A percentile compares a stretch with the other conserved stretches of the same genome.
phyloP scores from a whole-genome alignment of 768 basidiomycete genomes.

The Lyophyllum semitale region DNA sequence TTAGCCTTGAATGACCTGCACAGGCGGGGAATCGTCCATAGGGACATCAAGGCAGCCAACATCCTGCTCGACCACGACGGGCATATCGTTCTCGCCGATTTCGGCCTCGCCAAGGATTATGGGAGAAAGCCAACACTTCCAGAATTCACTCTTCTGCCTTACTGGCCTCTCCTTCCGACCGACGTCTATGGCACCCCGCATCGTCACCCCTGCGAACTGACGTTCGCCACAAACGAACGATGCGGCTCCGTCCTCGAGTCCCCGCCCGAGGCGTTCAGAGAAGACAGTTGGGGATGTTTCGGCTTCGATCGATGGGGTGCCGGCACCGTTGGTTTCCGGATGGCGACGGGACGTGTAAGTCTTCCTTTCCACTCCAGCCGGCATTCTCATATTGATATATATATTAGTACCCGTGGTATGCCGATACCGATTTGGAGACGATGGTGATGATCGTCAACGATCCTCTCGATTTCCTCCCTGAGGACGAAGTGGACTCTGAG shows the following conservation, averaged over 20 bases:
- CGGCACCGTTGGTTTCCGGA: conserved; percentile 71
- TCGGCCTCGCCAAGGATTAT: conserved; percentile 33
- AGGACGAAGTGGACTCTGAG: conserved; percentile 26
- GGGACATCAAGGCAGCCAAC: conserved; percentile 35
- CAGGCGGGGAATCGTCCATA: conserved; percentile 32
- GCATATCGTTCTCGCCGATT: conserved; percentile 33
- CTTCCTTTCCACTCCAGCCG: background rate
- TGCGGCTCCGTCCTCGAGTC: conserved; percentile 33
- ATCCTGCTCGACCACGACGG: conserved; percentile 30
- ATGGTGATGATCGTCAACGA: conserved; percentile 23
- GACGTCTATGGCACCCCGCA: conserved; percentile 21
- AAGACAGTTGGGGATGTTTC: conserved; percentile 27
- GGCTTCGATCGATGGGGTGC: conserved; percentile 76
- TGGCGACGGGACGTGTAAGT: conserved; percentile 59
- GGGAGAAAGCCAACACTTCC: conserved; percentile 20
- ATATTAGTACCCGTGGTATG: conserved; percentile 24
- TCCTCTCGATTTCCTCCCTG: conserved; percentile 18
- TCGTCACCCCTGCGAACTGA: conserved; percentile 24
- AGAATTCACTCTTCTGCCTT: conserved; percentile 31
- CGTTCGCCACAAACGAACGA: conserved; percentile 24
- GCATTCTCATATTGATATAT: background rate
- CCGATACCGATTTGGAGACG: conserved; percentile 1
- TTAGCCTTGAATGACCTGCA: conserved; percentile 33
- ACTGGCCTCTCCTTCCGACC: conserved; percentile 28
- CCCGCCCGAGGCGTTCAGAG: conserved; percentile 33